Conservation (phyloP, 495 filamentous ascomycete species). For the Pyrenopolyporus hunteri region DNA sequence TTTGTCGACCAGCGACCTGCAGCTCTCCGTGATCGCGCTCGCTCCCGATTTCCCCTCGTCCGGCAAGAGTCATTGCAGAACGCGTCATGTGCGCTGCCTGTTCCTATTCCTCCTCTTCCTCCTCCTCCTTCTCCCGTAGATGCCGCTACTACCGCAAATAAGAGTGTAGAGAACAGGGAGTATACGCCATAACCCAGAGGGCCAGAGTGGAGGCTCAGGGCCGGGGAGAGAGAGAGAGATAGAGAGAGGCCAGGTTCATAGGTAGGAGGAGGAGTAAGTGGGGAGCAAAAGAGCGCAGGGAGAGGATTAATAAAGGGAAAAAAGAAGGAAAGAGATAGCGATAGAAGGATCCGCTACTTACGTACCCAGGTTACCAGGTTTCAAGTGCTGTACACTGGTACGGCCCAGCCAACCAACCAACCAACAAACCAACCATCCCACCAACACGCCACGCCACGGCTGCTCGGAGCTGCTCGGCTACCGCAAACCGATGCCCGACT, state of each 20-base stretch:
- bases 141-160: background rate
- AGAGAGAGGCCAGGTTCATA: background rate
- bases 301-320: background rate
- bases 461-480: background rate
- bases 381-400: no score
- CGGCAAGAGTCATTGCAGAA: background rate
- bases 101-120: background rate
- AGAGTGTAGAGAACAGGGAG: background rate
- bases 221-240: background rate
- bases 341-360: no score
- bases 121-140: background rate
- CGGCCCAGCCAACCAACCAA: no score
- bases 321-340: background rate
- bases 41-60: background rate
- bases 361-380: no score
- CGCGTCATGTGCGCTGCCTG: constrained; percentile 25
- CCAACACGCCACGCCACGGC: background rate
- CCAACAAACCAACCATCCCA: background rate
- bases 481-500: constrained; percentile 54
- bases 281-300: no score
- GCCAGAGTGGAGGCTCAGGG: background rate
- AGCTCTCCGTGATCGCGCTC: background rate
- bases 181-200: background rate
- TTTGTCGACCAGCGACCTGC: no score
- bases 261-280: background rate